A percentile compares a stretch with the other conserved stretches of the same genome.
These are phyloP conservation scores for Clarkia xantiana DNA, from an alignment of 345 rosid genomes.

Conservation along the genomic window DNA sequence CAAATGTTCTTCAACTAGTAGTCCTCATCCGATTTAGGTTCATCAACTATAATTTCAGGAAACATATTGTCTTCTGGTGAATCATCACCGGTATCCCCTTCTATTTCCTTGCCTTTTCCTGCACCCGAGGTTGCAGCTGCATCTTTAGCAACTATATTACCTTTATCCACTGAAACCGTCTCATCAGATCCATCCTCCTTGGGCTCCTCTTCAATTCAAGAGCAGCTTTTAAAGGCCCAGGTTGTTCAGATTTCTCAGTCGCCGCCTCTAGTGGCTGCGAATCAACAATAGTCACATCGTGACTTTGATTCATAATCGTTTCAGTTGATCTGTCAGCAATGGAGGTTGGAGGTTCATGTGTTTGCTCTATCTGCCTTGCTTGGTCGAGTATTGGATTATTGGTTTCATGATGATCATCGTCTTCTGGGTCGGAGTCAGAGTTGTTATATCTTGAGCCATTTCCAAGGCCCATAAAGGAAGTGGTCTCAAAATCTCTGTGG, in stretches of 20 bases:
- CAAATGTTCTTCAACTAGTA: no score
- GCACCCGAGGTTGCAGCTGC: conserved; percentile 2
- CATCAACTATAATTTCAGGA: conserved; percentile 33
- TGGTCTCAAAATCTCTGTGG: conserved; percentile 11
- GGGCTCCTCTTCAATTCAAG: conserved; percentile 1
- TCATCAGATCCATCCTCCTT: conserved; percentile 4
- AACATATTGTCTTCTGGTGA: conserved; percentile 19
- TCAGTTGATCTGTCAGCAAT: no score
- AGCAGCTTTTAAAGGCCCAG: no score
- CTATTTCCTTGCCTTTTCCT: conserved; percentile 9
- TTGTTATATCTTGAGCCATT: no score
- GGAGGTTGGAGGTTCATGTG: no score
- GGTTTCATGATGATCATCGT: conserved; percentile 27
- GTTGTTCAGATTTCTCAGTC: conserved; percentile 15
- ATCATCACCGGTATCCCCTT: conserved; percentile 15
- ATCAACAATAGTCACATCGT: conserved; percentile 12
- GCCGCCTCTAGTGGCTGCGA: conserved; percentile 15
- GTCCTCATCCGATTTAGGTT: conserved; percentile 30
- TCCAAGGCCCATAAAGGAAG: conserved; percentile 15
- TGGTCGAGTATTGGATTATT: conserved; percentile 14
- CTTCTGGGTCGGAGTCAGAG: conserved; percentile 17
- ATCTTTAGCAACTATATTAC: conserved; percentile 1
- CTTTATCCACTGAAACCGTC: conserved; percentile 5
- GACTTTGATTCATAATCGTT: no score
- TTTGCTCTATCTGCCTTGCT: conserved; percentile 8